Conservation (phyloP, 2,329 filamentous ascomycete species). For the Berkeleyomyces basicola region DNA sequence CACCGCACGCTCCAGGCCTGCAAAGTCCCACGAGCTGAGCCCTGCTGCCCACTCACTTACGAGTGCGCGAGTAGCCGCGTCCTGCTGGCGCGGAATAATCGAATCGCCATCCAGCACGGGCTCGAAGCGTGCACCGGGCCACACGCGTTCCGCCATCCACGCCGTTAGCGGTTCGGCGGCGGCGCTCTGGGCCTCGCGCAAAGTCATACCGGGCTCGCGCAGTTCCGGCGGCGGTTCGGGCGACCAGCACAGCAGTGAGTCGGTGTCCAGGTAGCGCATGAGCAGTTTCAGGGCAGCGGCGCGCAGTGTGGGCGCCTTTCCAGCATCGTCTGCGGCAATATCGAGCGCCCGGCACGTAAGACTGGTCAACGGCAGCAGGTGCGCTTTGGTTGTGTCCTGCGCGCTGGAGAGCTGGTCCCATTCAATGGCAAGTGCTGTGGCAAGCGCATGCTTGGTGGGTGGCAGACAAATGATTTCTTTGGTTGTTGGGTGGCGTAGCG, state of each 20-base stretch:
- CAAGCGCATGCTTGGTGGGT: slow-evolving; percentile 59
- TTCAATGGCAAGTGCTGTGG: slow-evolving; percentile 72
- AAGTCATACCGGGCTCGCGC: slow-evolving; percentile 22
- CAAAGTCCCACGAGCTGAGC: slow-evolving; percentile 64
- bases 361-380: slow-evolving; percentile 81
- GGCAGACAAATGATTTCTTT: slow-evolving; percentile 60
- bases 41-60: slow-evolving; percentile 61
- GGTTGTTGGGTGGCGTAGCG: slow-evolving; percentile 60
- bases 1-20: slow-evolving; percentile 67
- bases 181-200: slow-evolving; percentile 57
- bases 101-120: slow-evolving; percentile 66
- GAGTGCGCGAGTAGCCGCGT: slow-evolving; percentile 55
- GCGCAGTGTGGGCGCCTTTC: slow-evolving; percentile 36
- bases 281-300: slow-evolving; percentile 48
- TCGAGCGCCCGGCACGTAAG: slow-evolving; percentile 71
- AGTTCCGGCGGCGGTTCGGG: slow-evolving; percentile 35
- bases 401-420: slow-evolving; percentile 76
- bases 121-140: slow-evolving; percentile 63
- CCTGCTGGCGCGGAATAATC: slow-evolving; percentile 62
- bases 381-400: slow-evolving; percentile 68
- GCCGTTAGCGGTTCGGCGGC: slow-evolving; percentile 54
- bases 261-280: slow-evolving; percentile 79
- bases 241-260: slow-evolving; percentile 84
- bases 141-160: slow-evolving; percentile 55
- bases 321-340: slow-evolving; percentile 49